Evolutionary conservation across 805 yeast genomes (phyloP), one percentile per base, ranked within the genome.

Genomic region (Grigorovia yakushimaensis): DNA sequence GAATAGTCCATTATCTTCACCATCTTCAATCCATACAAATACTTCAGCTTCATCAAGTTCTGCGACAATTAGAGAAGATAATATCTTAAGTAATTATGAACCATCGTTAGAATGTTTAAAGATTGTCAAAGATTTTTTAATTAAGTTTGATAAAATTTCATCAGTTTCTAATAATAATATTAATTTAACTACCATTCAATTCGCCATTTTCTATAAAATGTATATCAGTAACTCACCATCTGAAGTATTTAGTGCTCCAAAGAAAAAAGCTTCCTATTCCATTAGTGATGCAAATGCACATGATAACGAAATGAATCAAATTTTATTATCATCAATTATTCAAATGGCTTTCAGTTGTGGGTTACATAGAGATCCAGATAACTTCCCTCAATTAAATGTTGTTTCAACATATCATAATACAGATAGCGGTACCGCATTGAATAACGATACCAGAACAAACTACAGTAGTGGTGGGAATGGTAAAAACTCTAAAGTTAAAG

Each of bases 291-390:
- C 52, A 30, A 50, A 47, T 38, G 60, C 63, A 21, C 67, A 64
- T 44, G 84, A 77, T 55, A 81, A 78, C 47, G 82, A 80, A 40
- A 78, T 77, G 44, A 72, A 79, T 2, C 80, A 74, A 54, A 73
- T 78, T 7, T 73, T 76, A 46, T 60, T 74, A 13, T 78, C 82
- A 1, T 71, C 78, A 63, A 67, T 80, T 27, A 64, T 80, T 15
- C 86, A 81, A 55, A 79, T 82, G 83, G 85, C 82, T 0, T 71
- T 77, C 46, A 72, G 82, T 37, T 71, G 82, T 52, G 89, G 88
- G 0, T 58, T 82, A 22, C 81, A 82, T 58, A 70, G 88, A 54
- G 88, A 82, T 52, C 88, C 88, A 0, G 73, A 70, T 42, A 67
- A 68, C 38, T 77, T 78, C 53, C 71, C 73, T 13, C 72, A 70